Conservation (phyloP, 2,329 filamentous ascomycete genomes). For the Colletotrichum trifolii region DNA sequence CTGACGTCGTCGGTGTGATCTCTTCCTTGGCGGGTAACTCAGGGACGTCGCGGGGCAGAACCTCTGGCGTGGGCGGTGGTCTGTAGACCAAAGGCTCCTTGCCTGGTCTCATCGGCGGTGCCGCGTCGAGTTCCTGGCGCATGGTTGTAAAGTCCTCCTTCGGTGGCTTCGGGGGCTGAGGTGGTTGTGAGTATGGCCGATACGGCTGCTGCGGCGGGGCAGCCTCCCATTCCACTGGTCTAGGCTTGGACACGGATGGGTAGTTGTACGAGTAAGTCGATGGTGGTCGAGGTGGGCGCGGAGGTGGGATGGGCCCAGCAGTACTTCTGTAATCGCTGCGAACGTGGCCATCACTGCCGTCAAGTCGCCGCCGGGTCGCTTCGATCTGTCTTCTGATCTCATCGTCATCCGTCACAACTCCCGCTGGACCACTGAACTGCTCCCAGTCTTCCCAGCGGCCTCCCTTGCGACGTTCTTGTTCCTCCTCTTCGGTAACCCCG, state of each 20-base stretch:
- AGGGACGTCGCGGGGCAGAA: constrained; percentile 40
- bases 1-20: constrained; percentile 42
- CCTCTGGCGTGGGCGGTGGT: constrained; percentile 10
- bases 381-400: constrained; percentile 65
- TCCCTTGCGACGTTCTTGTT: constrained; percentile 62
- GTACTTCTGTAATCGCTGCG: constrained; percentile 39
- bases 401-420: constrained; percentile 49
- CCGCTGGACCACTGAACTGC: constrained; percentile 22
- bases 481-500: constrained; percentile 67
- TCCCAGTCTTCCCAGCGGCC: constrained; percentile 58
- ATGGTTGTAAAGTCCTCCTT: constrained; percentile 38
- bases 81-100: constrained; percentile 32
- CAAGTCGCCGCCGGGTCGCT: constrained; percentile 59
- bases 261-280: constrained; percentile 59
- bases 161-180: constrained; percentile 49
- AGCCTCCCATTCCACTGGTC: constrained; percentile 58
- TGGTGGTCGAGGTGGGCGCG: constrained; percentile 18
- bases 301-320: constrained; percentile 23
- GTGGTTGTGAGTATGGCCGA: constrained; percentile 34
- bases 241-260: constrained; percentile 65
- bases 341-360: constrained; percentile 46
- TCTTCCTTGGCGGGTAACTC: constrained; percentile 51
- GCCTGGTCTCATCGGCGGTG: constrained; percentile 25
- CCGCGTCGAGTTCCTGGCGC: constrained; percentile 29
- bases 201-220: constrained; percentile 36